Percentiles rank a stretch among this genome's conserved stretches.
These are phyloP conservation scores for Marasmius sp. DNA, from an alignment of 1,284 basidiomycete species.

Conservation along the genomic window DNA sequence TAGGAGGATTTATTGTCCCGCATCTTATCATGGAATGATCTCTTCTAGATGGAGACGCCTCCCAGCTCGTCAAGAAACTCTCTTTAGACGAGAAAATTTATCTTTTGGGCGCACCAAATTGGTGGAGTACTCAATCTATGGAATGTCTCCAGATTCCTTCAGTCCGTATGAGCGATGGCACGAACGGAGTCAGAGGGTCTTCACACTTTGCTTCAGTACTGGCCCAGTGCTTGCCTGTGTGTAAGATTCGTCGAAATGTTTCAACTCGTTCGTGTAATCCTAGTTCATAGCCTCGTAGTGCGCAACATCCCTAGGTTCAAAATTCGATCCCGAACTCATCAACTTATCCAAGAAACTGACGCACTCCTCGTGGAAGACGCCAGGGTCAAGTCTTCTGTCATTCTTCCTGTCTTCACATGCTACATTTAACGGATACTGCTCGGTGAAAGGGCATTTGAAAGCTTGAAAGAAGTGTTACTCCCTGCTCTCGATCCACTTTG, in stretches of 20 bases:
- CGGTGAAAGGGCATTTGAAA: slow-evolving; percentile 67
- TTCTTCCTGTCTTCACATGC: slow-evolving; percentile 67
- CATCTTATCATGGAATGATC: slow-evolving; percentile 30
- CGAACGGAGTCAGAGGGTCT: slow-evolving; percentile 67
- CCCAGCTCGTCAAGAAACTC: slow-evolving; percentile 52
- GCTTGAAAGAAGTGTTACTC: slow-evolving; percentile 33
- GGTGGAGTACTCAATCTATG: slow-evolving; percentile 68
- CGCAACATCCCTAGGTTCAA: slow-evolving; percentile 66
- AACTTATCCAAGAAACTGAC: slow-evolving; percentile 50
- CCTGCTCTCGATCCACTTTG: background rate
- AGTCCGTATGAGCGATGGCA: slow-evolving; percentile 66
- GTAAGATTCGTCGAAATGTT: slow-evolving; percentile 11
- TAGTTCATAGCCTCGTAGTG: slow-evolving; percentile 37
- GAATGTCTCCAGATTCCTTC: slow-evolving; percentile 61
- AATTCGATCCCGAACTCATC: slow-evolving; percentile 60
- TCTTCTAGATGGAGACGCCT: slow-evolving; percentile 55
- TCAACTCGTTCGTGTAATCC: background rate
- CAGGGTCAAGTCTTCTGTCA: slow-evolving; percentile 61
- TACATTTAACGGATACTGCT: slow-evolving; percentile 68
- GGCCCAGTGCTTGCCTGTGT: slow-evolving; percentile 62
- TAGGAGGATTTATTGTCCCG: background rate
- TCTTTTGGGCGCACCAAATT: slow-evolving; percentile 63
- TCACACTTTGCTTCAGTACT: slow-evolving; percentile 66
- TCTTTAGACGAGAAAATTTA: slow-evolving; percentile 63
- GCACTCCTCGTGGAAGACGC: slow-evolving; percentile 60